Evolutionary conservation across 2,329 filamentous ascomycete species (phyloP).

Genomic region (Arthrocladium fulminans): DNA sequence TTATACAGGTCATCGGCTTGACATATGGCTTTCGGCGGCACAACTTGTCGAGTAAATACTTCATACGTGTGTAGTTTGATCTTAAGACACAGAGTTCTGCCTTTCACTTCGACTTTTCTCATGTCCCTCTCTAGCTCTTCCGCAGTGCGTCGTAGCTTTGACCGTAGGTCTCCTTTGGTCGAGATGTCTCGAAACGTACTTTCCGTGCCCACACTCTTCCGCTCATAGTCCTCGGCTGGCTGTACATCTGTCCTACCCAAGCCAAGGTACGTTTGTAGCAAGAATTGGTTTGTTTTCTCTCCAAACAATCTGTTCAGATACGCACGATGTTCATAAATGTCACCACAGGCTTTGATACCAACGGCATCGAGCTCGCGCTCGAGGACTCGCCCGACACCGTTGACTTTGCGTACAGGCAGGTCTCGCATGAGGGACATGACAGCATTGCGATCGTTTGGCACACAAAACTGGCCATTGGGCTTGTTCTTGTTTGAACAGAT

Average conservation of each 20-base stretch:
- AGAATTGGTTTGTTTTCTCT: slow-evolving; percentile 80
- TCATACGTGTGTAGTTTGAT: slow-evolving; percentile 93
- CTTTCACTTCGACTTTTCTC: slow-evolving; percentile 69
- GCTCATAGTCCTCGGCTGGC: slow-evolving; percentile 78
- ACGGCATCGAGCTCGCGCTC: slow-evolving; percentile 84
- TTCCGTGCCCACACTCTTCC: slow-evolving; percentile 91
- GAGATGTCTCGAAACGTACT: slow-evolving; percentile 78
- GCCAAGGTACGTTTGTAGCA: slow-evolving; percentile 75
- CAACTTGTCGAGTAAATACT: slow-evolving; percentile 72
- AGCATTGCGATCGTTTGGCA: slow-evolving; percentile 60
- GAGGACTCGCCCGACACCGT: slow-evolving; percentile 87
- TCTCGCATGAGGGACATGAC: slow-evolving; percentile 82
- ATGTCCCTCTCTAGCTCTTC: slow-evolving; percentile 83
- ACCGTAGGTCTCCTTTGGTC: slow-evolving; percentile 57
- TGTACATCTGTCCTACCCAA: slow-evolving; percentile 77
- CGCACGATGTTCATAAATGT: slow-evolving; percentile 69
- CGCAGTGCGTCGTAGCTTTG: slow-evolving; percentile 71
- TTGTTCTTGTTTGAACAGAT: slow-evolving; percentile 95
- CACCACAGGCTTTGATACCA: slow-evolving; percentile 78
- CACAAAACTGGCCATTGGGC: slow-evolving; percentile 79
- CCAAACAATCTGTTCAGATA: slow-evolving; percentile 73
- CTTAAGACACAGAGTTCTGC: slow-evolving; percentile 83
- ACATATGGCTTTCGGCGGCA: slow-evolving; percentile 62
- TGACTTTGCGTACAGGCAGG: slow-evolving; percentile 80
- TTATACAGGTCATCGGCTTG: slow-evolving; percentile 75